Percentiles rank a stretch among this genome's conserved stretches.
These are phyloP conservation scores for Nyssa sinensis DNA, from an alignment of 148 eudicot species.

Conservation along the genomic window DNA sequence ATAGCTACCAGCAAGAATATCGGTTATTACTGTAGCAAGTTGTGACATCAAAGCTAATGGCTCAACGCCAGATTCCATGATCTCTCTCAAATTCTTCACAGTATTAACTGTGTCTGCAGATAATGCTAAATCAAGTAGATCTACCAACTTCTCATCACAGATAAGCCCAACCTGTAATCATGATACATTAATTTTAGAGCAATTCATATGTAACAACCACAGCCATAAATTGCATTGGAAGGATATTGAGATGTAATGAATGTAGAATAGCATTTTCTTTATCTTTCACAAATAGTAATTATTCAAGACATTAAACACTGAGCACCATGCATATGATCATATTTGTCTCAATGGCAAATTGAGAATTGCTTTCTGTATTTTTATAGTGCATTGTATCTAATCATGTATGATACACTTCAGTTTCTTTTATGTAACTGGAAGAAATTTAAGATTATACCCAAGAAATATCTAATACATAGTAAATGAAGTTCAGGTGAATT, in stretches of 20 bases:
- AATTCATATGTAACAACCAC: neutral
- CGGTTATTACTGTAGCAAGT: slow-evolving; percentile 92
- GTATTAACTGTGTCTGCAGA: slow-evolving; percentile 93
- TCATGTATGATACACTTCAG: neutral
- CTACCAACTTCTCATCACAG: slow-evolving; percentile 88
- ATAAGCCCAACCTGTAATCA: slow-evolving; percentile 76
- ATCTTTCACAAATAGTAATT: slow-evolving; percentile 7
- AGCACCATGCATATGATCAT: neutral
- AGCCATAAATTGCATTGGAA: neutral
- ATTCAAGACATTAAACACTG: neutral
- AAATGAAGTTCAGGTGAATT: neutral
- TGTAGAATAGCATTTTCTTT: neutral
- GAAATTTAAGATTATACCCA: neutral
- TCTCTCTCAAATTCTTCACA: slow-evolving; percentile 83
- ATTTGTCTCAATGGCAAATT: neutral
- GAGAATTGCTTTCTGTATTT: neutral
- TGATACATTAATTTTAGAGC: neutral
- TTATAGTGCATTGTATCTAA: neutral
- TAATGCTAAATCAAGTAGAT: slow-evolving; percentile 88
- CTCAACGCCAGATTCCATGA: slow-evolving; percentile 88
- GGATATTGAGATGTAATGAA: neutral
- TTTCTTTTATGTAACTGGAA: neutral
- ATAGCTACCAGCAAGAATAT: slow-evolving; percentile 93
- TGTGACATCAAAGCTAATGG: slow-evolving; percentile 94
- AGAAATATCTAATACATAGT: neutral